Base-by-base conservation (phyloP, 768 basidiomycete genomes). In the Russula ochroleuca region DNA sequence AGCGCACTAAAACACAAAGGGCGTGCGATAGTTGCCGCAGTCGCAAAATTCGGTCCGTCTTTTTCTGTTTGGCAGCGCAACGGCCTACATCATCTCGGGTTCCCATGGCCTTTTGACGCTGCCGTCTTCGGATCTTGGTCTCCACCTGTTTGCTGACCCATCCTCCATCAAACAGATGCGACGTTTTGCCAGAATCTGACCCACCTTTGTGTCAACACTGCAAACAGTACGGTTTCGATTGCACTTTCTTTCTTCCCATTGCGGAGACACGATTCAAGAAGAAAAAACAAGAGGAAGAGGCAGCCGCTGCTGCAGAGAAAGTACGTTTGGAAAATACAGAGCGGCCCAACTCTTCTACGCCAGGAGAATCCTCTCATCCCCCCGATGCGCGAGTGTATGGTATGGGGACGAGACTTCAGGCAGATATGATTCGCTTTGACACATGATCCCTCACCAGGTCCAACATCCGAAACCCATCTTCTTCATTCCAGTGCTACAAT, bases 191-290 rank as follows among this genome's bases (percentile, higher is more conserved):
- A 0, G 91, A 94, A 69, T 74, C 82, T 54, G 88, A 92, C 2
- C 89, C 90, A 0, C 86, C 90, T 19, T 71, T 90, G 54, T 98
- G 94, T 72, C 90, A 94, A 69, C 95, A 98, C 74, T 98, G 96
- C 82, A 91, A 92, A 71, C 92, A 94, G 72, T 93, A 94, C 70
- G 83, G 84, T 49, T 92, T 94, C 69, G 93, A 96, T 67, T 97
- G 96, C 74, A 97, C 95, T 6, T 97, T 95, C 77, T 96, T 97
- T 80, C 85, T 98, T 14, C 97, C 97, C 45, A 99, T 99, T 69
- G 93, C 96, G 11, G 97, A 98, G 75, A 99, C 97, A 0, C 87
- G 97, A 21, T 99, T 98, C 82, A 98, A 98, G 78, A 97, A 97
- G 80, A 94, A 94, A 78, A 88, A 90, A 68, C 62, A 86, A 49